Evolutionary conservation across 345 rosid species (phyloP), one percentile per base, ranked within the genome.

Genomic region (Psidium guajava): DNA sequence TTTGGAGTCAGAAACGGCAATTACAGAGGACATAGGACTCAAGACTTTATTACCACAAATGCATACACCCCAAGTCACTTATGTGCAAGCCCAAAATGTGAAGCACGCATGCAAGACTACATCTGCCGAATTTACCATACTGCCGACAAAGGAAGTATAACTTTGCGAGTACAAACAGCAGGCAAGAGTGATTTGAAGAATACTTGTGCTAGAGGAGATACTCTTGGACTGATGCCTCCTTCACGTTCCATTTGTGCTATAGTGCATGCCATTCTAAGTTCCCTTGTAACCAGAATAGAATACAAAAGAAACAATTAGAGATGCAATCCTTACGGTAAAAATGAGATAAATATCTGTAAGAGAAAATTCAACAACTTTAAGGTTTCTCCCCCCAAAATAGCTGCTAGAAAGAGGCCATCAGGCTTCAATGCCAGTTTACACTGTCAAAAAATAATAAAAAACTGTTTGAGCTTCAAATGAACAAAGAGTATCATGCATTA

Each of bases 341-440:
- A 59, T 80, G 54, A 64, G 54, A 14, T 50, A 74, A 77, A 81
- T 24, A 44, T 53, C 20, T 47, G 51, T 51, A 82, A 86, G 86
- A 84, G 85, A 82, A 54, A 59, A 83, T 82, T 86, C 0, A 85
- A 91, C 89, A 87, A 97, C 98, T 95, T 97, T 86, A 96, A 93
- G 83, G 98, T 96, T 92, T 97, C 99, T 86, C 99, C 99, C 77
- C 99, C 99, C 88, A 97, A 95, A 93, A 97, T 97, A 86, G 99
- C 98, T 87, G 96, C 99, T 86, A 97, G 91, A 89, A 97, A 97
- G 24, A 97, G 95, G 87, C 99, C 99, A 92, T 97, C 99, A 6
- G 99, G 98, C 93, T 97, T 97, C 96, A 97, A 86, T 18, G 99
- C 99, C 86, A 97, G 87, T 85, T 92, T 96, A 89, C 95, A 91